Conservation (phyloP, 2,329 filamentous ascomycete genomes). For the Calonectria ilicicola region DNA sequence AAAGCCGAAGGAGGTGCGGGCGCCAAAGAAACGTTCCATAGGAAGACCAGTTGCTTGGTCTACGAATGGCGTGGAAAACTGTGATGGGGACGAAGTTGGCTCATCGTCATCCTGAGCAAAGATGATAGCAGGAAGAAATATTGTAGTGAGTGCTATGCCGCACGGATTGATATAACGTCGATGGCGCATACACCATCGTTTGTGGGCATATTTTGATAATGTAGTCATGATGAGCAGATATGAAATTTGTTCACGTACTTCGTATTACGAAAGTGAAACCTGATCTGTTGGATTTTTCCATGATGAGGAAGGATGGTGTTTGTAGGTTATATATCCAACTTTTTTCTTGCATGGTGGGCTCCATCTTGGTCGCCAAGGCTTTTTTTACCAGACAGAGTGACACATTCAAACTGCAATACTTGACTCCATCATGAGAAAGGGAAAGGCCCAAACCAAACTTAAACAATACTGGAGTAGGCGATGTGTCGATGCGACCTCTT, state of each 20-base stretch:
- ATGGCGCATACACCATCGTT: neutral
- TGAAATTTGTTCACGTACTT: neutral
- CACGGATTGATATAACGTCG: neutral
- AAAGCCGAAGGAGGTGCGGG: neutral
- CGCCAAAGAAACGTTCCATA: neutral
- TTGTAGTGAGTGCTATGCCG: neutral
- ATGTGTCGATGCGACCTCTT: neutral
- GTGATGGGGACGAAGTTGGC: neutral
- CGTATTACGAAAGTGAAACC: neutral
- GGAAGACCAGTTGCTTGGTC: neutral
- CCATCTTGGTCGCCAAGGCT: neutral
- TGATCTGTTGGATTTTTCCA: neutral
- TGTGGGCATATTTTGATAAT: too few relatives aligned
- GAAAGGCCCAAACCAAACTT: neutral
- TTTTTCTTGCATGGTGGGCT: neutral
- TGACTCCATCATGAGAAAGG: neutral
- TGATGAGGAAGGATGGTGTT: neutral
- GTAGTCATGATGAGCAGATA: neutral
- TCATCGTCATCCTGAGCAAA: neutral
- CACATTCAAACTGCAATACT: neutral
- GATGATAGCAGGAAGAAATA: neutral
- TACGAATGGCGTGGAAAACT: neutral
- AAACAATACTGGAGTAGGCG: neutral
- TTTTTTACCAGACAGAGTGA: neutral
- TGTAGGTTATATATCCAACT: neutral